phyloP scores from a whole-genome alignment of 1,139 yeast species.

The Kazachstania sp. region DNA sequence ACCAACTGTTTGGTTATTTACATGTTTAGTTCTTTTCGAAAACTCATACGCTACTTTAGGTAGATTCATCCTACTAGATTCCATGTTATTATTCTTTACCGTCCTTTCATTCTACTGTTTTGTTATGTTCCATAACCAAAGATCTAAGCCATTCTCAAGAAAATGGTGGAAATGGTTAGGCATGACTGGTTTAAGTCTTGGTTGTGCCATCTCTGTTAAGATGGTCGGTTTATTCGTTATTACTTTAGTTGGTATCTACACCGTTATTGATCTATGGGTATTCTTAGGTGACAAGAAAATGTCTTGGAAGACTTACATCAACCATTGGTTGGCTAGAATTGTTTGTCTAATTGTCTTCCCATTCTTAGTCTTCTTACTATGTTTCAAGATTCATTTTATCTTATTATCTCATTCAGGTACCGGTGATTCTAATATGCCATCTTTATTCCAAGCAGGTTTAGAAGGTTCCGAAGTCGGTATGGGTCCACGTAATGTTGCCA shows the following conservation, averaged over 20 bases:
- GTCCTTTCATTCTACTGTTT: slow-evolving; percentile 73
- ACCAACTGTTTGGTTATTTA: slow-evolving; percentile 80
- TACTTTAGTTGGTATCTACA: slow-evolving; percentile 65
- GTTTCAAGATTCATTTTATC: slow-evolving; percentile 71
- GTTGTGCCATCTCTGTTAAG: slow-evolving; percentile 72
- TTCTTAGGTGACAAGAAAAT: slow-evolving; percentile 52
- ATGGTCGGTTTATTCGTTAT: slow-evolving; percentile 80
- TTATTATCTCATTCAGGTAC: slow-evolving; percentile 72
- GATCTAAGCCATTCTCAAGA: slow-evolving; percentile 53
- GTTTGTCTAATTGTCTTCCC: slow-evolving; percentile 60
- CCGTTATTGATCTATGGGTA: slow-evolving; percentile 63
- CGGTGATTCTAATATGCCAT: slow-evolving; percentile 96
- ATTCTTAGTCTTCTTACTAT: slow-evolving; percentile 48
- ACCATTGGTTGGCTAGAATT: slow-evolving; percentile 61
- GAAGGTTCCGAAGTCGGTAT: slow-evolving; percentile 69
- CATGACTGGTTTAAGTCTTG: slow-evolving; percentile 62
- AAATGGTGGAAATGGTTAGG: slow-evolving; percentile 96
- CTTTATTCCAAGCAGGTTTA: slow-evolving; percentile 91
- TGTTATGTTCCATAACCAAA: slow-evolving; percentile 69
- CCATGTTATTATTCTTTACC: slow-evolving; percentile 92
- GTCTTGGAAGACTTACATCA: slow-evolving; percentile 41
- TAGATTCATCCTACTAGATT: slow-evolving; percentile 85
- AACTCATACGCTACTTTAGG: slow-evolving; percentile 82
- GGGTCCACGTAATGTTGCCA: slow-evolving; percentile 83
- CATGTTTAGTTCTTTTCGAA: slow-evolving; percentile 81